phyloP scores from a whole-genome alignment of 768 basidiomycete genomes.

The Tricholoma sp. region DNA sequence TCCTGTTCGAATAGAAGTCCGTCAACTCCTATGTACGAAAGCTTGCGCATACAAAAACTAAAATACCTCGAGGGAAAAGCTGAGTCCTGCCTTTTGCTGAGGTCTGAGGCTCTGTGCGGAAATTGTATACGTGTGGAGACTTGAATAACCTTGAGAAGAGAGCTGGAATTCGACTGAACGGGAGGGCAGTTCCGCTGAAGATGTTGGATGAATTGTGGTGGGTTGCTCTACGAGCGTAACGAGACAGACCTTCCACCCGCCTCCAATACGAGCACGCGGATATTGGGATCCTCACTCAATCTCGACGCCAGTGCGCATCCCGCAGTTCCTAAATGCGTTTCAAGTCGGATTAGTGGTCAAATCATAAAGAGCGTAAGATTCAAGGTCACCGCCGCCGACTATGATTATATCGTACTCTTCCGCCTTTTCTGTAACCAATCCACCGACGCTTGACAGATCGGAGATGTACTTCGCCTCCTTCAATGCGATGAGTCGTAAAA shows the following conservation, averaged over 20 bases:
- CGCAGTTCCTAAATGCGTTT: slow-evolving; percentile 38
- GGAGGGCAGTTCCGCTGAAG: slow-evolving; percentile 37
- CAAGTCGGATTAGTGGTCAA: background rate
- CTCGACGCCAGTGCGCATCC: slow-evolving; percentile 58
- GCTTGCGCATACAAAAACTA: background rate
- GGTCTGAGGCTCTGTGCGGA: slow-evolving; percentile 53
- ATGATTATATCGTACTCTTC: slow-evolving; percentile 44
- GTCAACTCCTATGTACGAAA: background rate
- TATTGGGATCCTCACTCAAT: slow-evolving; percentile 46
- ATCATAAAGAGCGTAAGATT: background rate
- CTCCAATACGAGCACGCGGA: slow-evolving; percentile 53
- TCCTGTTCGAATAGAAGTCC: slow-evolving; percentile 25
- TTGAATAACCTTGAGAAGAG: slow-evolving; percentile 35
- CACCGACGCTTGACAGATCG: slow-evolving; percentile 20
- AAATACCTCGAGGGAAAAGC: slow-evolving; percentile 62
- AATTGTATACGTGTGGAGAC: slow-evolving; percentile 40
- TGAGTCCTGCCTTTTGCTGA: slow-evolving; percentile 38
- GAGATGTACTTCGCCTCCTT: slow-evolving; percentile 18
- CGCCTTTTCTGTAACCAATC: slow-evolving; percentile 1
- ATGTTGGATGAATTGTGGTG: background rate
- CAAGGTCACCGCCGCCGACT: slow-evolving; percentile 44
- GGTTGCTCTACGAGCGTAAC: background rate
- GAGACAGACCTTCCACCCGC: slow-evolving; percentile 49
- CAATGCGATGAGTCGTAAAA: slow-evolving; percentile 18
- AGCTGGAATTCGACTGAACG: slow-evolving; percentile 35